These are phyloP conservation scores for Wallacemonas rigidus DNA, from an alignment of 208 protist species.

Conservation along the genomic window DNA sequence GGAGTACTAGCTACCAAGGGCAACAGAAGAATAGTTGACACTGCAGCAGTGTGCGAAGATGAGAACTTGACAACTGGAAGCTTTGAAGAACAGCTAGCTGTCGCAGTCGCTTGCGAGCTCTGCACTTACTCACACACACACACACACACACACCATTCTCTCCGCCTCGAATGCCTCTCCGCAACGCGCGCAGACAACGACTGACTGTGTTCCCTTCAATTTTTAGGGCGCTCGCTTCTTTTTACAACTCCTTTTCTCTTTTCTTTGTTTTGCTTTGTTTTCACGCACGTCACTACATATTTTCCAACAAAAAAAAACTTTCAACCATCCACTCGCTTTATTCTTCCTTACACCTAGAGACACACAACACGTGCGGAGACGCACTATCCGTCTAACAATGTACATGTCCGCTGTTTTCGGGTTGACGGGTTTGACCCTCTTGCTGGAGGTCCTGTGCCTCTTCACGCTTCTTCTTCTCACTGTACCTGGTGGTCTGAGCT, in stretches of 20 bases:
- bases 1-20: too few species aligned
- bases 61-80: neutral
- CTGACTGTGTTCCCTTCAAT: too few species aligned
- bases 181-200: too few species aligned
- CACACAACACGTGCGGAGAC: neutral
- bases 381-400: neutral
- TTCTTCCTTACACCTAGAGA: neutral
- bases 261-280: neutral
- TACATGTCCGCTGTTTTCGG: neutral
- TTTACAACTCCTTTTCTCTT: neutral
- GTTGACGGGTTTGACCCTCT: neutral
- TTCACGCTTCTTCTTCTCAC: slow-evolving; percentile 1
- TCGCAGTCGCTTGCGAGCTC: too few species aligned
- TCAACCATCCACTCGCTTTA: too few species aligned
- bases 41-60: neutral
- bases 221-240: neutral
- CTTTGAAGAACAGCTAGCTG: too few species aligned
- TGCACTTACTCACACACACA: too few species aligned
- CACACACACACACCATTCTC: too few species aligned
- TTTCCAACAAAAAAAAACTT: too few species aligned
- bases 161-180: too few species aligned
- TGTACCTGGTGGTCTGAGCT: neutral
- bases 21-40: too few species aligned
- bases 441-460: neutral
- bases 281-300: neutral